Evolutionary conservation across 2,329 filamentous ascomycete genomes (phyloP).

Genomic region (Stachybotrys elegans): DNA sequence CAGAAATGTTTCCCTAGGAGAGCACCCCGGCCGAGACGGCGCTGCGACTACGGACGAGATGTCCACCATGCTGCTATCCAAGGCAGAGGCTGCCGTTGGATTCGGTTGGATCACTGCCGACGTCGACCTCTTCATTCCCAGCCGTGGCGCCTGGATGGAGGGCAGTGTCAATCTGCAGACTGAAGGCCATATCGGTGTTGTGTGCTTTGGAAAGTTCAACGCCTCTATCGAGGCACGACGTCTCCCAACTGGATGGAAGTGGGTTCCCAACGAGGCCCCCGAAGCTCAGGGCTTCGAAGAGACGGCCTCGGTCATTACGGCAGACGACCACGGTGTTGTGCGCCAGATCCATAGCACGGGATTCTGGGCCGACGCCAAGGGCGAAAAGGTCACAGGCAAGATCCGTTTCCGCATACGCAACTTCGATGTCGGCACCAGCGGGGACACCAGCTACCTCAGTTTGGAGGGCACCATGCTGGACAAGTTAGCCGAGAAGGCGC

Average conservation of each 20-base stretch:
- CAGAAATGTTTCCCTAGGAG: conserved; percentile 61
- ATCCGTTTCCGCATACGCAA: conserved; percentile 77
- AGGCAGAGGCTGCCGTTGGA: conserved; percentile 80
- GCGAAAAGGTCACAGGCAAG: conserved; percentile 64
- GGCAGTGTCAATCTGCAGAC: conserved; percentile 82
- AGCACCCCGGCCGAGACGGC: conserved; percentile 46
- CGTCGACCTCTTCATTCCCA: conserved; percentile 76
- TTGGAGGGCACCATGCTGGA: conserved; percentile 84
- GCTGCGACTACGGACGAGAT: conserved; percentile 44
- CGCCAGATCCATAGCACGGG: conserved; percentile 53
- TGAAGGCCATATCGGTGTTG: conserved; percentile 81
- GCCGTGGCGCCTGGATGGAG: conserved; percentile 67
- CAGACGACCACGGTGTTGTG: conserved; percentile 47
- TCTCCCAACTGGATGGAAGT: conserved; percentile 75
- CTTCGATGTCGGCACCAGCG: conserved; percentile 73
- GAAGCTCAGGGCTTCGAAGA: conserved; percentile 36
- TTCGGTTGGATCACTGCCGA: conserved; percentile 88
- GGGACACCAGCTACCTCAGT: conserved; percentile 73
- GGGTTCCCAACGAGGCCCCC: conserved; percentile 55
- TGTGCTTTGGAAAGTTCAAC: conserved; percentile 90
- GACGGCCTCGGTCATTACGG: conserved; percentile 33
- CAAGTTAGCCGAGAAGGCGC: conserved; percentile 57
- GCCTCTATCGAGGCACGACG: conserved; percentile 75
- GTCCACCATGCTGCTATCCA: conserved; percentile 41
- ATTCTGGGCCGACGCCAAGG: conserved; percentile 70